Conservation (phyloP, 2,329 filamentous ascomycete genomes). For the Trichothecium roseum region DNA sequence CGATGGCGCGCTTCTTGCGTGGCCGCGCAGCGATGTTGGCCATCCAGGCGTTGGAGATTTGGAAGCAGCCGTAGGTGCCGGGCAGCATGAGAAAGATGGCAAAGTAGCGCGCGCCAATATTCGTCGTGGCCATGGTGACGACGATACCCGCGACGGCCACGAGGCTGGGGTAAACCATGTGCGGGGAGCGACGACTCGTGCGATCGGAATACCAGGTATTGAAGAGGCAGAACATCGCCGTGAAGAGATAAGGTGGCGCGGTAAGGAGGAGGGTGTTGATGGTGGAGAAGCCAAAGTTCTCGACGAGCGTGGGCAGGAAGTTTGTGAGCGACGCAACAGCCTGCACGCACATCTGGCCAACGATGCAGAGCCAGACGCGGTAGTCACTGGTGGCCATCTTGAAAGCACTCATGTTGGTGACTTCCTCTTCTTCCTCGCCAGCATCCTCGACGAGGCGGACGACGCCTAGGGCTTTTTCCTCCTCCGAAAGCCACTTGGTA, state of each 20-base stretch:
- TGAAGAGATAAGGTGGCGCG: constrained; percentile 17
- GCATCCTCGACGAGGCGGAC: constrained; percentile 56
- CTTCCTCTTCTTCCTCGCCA: constrained; percentile 37
- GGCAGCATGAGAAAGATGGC: constrained; percentile 11
- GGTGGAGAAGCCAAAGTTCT: constrained; percentile 15
- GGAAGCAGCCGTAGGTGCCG: constrained; percentile 9
- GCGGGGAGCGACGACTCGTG: constrained; percentile 11
- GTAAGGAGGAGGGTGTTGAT: constrained; percentile 17
- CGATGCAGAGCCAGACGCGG: constrained; percentile 15
- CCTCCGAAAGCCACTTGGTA: constrained; percentile 26
- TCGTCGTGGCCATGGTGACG: constrained; percentile 10
- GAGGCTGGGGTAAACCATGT: constrained; percentile 11
- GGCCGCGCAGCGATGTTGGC: constrained; percentile 15
- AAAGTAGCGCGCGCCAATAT: constrained; percentile 11
- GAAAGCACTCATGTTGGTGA: constrained; percentile 10
- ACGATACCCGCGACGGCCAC: constrained; percentile 12
- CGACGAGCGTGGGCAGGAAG: constrained; percentile 19
- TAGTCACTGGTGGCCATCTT: constrained; percentile 16
- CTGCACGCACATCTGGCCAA: constrained; percentile 16
- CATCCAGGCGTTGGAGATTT: constrained; percentile 15
- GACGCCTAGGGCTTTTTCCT: constrained; percentile 44
- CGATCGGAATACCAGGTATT: constrained; percentile 19
- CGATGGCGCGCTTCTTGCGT: constrained; percentile 14
- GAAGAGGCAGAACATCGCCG: constrained; percentile 15
- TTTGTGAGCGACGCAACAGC: constrained; percentile 19